Evolutionary conservation across 805 yeast species (phyloP).

Genomic region (Metschnikowia anglica): DNA sequence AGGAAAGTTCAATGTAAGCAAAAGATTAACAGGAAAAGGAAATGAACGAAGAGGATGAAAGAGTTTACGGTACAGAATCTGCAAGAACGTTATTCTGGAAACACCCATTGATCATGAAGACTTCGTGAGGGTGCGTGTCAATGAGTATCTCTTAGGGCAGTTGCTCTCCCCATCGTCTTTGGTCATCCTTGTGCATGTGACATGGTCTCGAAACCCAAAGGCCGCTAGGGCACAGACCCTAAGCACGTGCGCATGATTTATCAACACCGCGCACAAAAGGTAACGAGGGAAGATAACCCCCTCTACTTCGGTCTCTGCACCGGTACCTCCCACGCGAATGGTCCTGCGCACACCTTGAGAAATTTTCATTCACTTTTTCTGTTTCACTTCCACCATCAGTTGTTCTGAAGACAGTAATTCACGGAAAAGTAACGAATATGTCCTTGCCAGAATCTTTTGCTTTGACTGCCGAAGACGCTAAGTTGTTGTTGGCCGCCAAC

Average conservation of each 20-base stretch:
- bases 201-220: background rate
- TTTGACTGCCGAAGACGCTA: slow-evolving; percentile 97
- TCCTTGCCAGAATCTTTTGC: slow-evolving; percentile 86
- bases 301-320: slow-evolving; percentile 4
- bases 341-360: slow-evolving; percentile 24
- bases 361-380: slow-evolving; percentile 22
- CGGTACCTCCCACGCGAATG: slow-evolving; percentile 22
- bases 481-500: slow-evolving; percentile 99
- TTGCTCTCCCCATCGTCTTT: no score
- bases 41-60: no score
- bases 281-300: background rate
- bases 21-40: no score
- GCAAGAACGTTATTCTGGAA: no score
- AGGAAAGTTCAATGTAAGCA: no score
- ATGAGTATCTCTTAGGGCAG: no score
- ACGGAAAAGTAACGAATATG: slow-evolving; percentile 43
- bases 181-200: background rate
- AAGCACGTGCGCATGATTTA: slow-evolving; percentile 6
- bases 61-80: no score
- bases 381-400: slow-evolving; percentile 19
- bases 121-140: no score
- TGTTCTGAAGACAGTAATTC: slow-evolving; percentile 20
- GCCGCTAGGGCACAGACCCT: slow-evolving; percentile 6
- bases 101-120: no score
- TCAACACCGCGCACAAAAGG: background rate